phyloP scores from a whole-genome alignment of 202 grass and related monocot genomes.

The Setaria viridis region DNA sequence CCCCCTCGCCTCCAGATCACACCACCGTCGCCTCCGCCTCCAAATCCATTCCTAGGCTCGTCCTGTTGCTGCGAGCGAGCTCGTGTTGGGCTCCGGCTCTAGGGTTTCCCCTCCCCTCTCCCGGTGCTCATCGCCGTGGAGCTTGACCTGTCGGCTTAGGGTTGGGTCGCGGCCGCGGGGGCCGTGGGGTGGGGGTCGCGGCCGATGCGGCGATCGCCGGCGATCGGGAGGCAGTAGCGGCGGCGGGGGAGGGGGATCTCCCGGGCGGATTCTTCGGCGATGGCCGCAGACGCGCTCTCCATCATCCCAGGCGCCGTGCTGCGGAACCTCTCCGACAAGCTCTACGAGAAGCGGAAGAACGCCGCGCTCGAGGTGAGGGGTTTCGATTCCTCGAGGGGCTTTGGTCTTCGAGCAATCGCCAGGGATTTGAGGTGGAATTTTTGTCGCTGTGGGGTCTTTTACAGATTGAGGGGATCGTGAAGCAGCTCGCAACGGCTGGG shows the following conservation, averaged over 20 bases:
- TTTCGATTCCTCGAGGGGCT: constrained; percentile 4
- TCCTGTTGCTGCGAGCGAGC: constrained; percentile 1
- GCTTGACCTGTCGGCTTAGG: constrained; percentile 39
- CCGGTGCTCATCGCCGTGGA: background rate
- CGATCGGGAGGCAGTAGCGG: constrained; percentile 48
- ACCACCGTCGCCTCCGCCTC: constrained; percentile 43
- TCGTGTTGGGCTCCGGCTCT: constrained; percentile 37
- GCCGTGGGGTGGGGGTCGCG: constrained; percentile 4
- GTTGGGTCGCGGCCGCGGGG: constrained; percentile 33
- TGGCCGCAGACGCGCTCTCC: constrained; percentile 74
- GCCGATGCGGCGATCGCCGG: constrained; percentile 59
- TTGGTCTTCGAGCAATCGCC: constrained; percentile 10
- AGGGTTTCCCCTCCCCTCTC: constrained; percentile 28
- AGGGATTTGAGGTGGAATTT: constrained; percentile 14
- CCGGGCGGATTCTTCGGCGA: constrained; percentile 30
- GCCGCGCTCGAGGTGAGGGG: constrained; percentile 90
- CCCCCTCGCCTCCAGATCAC: constrained; percentile 54
- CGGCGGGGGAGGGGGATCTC: constrained; percentile 29
- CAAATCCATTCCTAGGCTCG: constrained; percentile 48
- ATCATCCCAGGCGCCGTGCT: constrained; percentile 86
- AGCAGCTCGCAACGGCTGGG: constrained; percentile 69
- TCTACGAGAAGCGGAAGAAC: constrained; percentile 99
- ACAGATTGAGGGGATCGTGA: constrained; percentile 94
- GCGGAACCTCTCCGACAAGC: constrained; percentile 96
- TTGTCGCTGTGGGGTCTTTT: constrained; percentile 10